Evolutionary conservation across 495 filamentous ascomycete genomes (phyloP).

Genomic region (Aspergillus olivimuriae): DNA sequence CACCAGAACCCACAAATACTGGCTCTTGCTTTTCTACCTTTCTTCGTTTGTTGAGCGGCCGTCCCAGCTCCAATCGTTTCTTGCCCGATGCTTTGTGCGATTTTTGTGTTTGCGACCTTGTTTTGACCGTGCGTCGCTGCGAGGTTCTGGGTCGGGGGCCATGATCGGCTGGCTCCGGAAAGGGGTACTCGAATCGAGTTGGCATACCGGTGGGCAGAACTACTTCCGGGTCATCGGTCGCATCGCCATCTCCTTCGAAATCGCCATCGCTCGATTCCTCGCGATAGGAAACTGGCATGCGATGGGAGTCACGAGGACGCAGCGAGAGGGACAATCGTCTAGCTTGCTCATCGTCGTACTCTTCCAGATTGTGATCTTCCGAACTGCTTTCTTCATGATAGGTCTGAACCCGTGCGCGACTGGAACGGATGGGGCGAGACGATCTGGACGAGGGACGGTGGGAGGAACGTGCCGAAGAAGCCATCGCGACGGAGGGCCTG

Average conservation of each 20-base stretch:
- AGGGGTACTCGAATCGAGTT: slow-evolving; percentile 3
- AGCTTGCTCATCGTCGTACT: slow-evolving; percentile 7
- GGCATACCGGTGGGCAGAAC: slow-evolving; percentile 6
- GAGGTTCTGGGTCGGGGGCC: slow-evolving; percentile 15
- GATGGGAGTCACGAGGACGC: slow-evolving; percentile 29
- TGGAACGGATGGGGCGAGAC: slow-evolving; percentile 33
- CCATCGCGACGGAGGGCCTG: slow-evolving; percentile 17
- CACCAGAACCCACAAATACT: slow-evolving; percentile 28
- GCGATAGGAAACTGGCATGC: slow-evolving; percentile 33
- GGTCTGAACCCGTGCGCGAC: slow-evolving; percentile 30
- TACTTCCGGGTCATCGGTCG: slow-evolving; percentile 8
- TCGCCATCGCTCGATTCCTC: slow-evolving; percentile 38
- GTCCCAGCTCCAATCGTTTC: slow-evolving; percentile 16
- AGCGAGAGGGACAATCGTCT: slow-evolving; percentile 22
- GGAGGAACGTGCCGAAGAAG: slow-evolving; percentile 15
- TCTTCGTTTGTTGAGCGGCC: slow-evolving; percentile 22
- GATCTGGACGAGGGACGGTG: slow-evolving; percentile 15
- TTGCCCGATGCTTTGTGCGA: slow-evolving; percentile 13
- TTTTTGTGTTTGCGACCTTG: slow-evolving; percentile 15
- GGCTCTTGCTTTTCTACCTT: slow-evolving; percentile 16
- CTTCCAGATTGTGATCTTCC: slow-evolving; percentile 15
- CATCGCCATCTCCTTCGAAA: slow-evolving; percentile 13
- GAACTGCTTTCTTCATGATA: slow-evolving; percentile 38
- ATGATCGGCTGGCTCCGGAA: slow-evolving; percentile 7
- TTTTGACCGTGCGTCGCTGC: slow-evolving; percentile 12